These are phyloP conservation scores for Rhododendron henanense DNA, from an alignment of 148 eudicot genomes.

Conservation along the genomic window DNA sequence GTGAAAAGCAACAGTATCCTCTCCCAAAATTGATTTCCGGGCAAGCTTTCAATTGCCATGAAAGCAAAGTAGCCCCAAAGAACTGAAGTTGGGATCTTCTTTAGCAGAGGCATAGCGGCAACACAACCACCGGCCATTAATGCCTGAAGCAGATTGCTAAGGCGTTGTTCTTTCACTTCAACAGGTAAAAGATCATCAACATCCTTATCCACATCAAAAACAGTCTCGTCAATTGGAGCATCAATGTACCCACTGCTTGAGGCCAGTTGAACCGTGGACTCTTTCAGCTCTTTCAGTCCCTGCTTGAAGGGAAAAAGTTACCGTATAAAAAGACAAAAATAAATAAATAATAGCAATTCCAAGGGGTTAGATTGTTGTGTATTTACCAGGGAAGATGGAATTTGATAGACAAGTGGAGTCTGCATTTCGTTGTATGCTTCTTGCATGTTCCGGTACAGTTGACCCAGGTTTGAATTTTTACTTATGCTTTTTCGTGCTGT, in stretches of 20 bases:
- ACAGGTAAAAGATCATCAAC: slow-evolving; percentile 86
- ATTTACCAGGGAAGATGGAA: slow-evolving; percentile 69
- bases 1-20: slow-evolving; percentile 82
- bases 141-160: slow-evolving; percentile 92
- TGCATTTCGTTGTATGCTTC: slow-evolving; percentile 90
- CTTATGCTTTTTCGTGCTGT: slow-evolving; percentile 73
- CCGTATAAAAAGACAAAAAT: background rate
- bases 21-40: slow-evolving; percentile 99
- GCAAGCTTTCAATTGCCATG: slow-evolving; percentile 99
- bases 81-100: slow-evolving; percentile 91
- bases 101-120: slow-evolving; percentile 92
- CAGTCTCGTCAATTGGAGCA: slow-evolving; percentile 82
- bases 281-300: slow-evolving; percentile 94
- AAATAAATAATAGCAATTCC: background rate
- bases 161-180: slow-evolving; percentile 96
- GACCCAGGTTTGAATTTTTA: slow-evolving; percentile 68
- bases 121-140: slow-evolving; percentile 83
- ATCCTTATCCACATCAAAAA: slow-evolving; percentile 92
- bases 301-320: slow-evolving; percentile 23
- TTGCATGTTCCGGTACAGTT: slow-evolving; percentile 74
- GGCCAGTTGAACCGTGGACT: slow-evolving; percentile 78
- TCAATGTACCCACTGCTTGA: slow-evolving; percentile 63
- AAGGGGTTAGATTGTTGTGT: slow-evolving; percentile 2
- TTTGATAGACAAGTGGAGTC: slow-evolving; percentile 88
- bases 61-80: slow-evolving; percentile 99